Conservation (phyloP, 331 rosid species). For the Malus hybrid region DNA sequence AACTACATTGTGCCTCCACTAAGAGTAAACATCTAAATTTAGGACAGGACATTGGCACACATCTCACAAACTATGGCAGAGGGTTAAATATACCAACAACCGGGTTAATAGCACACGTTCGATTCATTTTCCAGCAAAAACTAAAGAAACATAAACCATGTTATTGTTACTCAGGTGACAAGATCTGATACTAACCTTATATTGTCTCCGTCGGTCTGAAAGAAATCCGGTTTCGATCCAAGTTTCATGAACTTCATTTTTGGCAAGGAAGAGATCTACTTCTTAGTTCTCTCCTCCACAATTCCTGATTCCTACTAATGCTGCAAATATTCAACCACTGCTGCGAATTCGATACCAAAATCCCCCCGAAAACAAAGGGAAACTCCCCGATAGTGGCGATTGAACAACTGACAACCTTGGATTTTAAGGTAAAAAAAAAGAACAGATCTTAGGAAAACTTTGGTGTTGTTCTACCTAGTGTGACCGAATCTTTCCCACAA, state of each 20-base stretch:
- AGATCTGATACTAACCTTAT: conserved; percentile 47
- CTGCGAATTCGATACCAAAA: neutral
- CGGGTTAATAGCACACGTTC: neutral
- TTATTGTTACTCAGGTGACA: conserved; percentile 3
- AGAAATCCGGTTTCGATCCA: conserved; percentile 94
- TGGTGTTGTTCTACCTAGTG: conserved; percentile 26
- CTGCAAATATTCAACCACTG: conserved; percentile 4
- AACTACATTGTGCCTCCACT: neutral
- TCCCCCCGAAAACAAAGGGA: neutral
- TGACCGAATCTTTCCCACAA: conserved; percentile 55
- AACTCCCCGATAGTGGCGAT: neutral
- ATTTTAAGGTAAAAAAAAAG: conserved; percentile 2
- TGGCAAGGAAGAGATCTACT: conserved; percentile 20
- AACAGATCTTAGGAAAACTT: conserved; percentile 23
- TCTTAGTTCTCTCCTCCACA: conserved; percentile 5
- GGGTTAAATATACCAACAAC: neutral
- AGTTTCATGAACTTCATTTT: conserved; percentile 99
- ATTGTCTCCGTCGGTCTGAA: conserved; percentile 76
- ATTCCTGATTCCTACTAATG: conserved; percentile 8
- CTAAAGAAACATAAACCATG: neutral
- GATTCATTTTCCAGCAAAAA: neutral
- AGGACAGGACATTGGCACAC: neutral
- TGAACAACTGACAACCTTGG: conserved; percentile 13
- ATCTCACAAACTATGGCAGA: neutral
- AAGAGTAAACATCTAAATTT: neutral